Conservation (phyloP, 805 yeast species). For the Lipomyces orientalis region DNA sequence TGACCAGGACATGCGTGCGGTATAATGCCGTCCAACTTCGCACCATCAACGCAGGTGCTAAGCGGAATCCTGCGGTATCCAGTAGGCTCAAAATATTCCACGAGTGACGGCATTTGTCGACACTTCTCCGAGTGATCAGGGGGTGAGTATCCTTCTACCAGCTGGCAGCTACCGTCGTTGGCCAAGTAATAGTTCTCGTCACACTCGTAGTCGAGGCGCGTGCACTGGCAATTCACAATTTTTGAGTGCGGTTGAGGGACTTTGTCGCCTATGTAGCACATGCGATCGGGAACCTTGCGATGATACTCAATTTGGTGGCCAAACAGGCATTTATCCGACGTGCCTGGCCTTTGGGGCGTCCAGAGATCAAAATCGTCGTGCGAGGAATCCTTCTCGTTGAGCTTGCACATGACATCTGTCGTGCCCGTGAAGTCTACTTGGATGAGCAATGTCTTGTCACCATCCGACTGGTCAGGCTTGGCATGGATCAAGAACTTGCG, state of each 20-base stretch:
- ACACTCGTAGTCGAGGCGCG: constrained; percentile 89
- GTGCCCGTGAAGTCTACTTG: constrained; percentile 64
- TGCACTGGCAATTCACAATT: constrained; percentile 75
- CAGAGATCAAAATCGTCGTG: constrained; percentile 67
- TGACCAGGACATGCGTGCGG: constrained; percentile 89
- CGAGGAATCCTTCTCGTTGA: constrained; percentile 53
- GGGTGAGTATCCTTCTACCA: constrained; percentile 75
- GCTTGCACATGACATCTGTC: constrained; percentile 60
- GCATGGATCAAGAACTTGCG: constrained; percentile 74
- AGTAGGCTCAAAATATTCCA: constrained; percentile 84
- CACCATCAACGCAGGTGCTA: constrained; percentile 85
- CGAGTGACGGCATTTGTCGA: constrained; percentile 54
- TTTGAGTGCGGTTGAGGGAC: constrained; percentile 61
- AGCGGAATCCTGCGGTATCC: constrained; percentile 89
- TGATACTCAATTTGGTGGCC: constrained; percentile 70
- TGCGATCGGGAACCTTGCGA: constrained; percentile 61
- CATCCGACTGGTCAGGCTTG: constrained; percentile 52
- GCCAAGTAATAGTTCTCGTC: constrained; percentile 81
- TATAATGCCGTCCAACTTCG: constrained; percentile 66
- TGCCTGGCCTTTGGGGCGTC: constrained; percentile 62
- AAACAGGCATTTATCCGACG: constrained; percentile 60
- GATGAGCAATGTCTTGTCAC: constrained; percentile 54
- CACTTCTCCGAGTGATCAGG: constrained; percentile 69
- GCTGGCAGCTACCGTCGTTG: constrained; percentile 80
- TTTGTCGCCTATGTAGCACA: constrained; percentile 68